Percentiles rank a stretch among this genome's conserved stretches.
Evolutionary conservation across 1,284 basidiomycete genomes (phyloP).

Genomic region (Tylopilus sp.): DNA sequence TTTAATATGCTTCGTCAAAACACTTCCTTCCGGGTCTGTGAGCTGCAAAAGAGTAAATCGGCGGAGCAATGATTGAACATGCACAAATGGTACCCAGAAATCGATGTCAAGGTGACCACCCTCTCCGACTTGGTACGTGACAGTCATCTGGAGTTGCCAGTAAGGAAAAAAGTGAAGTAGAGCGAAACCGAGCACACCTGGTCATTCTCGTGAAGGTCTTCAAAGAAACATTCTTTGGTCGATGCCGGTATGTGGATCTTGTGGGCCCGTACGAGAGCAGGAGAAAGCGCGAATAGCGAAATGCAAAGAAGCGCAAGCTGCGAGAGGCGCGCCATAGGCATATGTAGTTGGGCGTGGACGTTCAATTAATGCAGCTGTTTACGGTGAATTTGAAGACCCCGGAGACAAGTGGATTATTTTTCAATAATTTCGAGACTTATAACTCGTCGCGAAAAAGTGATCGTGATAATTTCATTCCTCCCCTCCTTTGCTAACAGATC

Average conservation of each 20-base stretch:
- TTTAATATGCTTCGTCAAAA: slow-evolving; percentile 78
- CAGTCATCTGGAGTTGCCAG: slow-evolving; percentile 78
- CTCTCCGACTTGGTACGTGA: slow-evolving; percentile 97
- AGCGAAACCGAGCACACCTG: slow-evolving; percentile 53
- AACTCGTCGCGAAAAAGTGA: slow-evolving; percentile 21
- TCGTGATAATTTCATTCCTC: slow-evolving; percentile 32
- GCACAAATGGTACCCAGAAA: slow-evolving; percentile 70
- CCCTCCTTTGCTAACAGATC: slow-evolving; percentile 32
- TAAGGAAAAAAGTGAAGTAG: slow-evolving; percentile 5
- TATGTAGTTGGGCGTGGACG: slow-evolving; percentile 15
- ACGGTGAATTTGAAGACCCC: slow-evolving; percentile 22
- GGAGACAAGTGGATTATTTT: slow-evolving; percentile 21
- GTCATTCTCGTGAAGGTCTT: slow-evolving; percentile 94
- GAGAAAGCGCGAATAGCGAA: slow-evolving; percentile 44
- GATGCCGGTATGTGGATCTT: slow-evolving; percentile 74
- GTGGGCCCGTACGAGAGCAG: slow-evolving; percentile 54
- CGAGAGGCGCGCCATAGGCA: slow-evolving; percentile 12
- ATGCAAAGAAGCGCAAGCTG: slow-evolving; percentile 37
- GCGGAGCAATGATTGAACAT: background rate
- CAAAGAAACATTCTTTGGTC: slow-evolving; percentile 96
- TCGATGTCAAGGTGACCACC: slow-evolving; percentile 97
- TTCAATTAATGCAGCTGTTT: slow-evolving; percentile 3
- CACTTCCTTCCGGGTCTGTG: slow-evolving; percentile 66
- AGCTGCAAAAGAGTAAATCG: slow-evolving; percentile 50
- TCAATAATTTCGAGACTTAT: slow-evolving; percentile 8